phyloP scores from a whole-genome alignment of 257 asterid species.

The Striga asiatica region DNA sequence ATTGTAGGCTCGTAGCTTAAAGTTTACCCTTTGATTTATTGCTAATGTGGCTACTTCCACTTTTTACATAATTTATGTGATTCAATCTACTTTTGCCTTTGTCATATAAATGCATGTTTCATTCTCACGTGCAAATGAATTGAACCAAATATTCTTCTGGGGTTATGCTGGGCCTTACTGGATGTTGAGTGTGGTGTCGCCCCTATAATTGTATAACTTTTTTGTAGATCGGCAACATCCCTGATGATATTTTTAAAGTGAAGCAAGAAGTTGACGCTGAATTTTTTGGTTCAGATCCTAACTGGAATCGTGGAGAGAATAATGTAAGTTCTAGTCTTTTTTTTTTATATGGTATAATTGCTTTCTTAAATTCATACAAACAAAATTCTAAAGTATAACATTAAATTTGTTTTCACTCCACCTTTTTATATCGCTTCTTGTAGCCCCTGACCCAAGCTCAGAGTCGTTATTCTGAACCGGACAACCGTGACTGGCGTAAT shows the following conservation, averaged over 20 bases:
- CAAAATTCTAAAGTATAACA: too few species aligned
- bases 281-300: slow-evolving; percentile 66
- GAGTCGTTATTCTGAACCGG: slow-evolving; percentile 56
- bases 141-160: background rate
- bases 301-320: slow-evolving; percentile 55
- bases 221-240: slow-evolving; percentile 36
- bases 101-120: background rate
- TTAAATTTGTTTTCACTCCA: background rate
- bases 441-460: slow-evolving; percentile 28
- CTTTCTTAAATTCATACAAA: background rate
- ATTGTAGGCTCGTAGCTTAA: slow-evolving; percentile 5
- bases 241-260: slow-evolving; percentile 58
- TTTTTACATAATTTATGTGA: background rate
- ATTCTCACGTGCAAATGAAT: slow-evolving; percentile 5
- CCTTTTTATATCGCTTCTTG: background rate
- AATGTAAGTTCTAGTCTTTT: slow-evolving; percentile 34
- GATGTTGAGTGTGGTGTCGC: background rate
- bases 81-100: background rate
- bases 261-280: slow-evolving; percentile 80
- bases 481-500: slow-evolving; percentile 56
- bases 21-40: background rate
- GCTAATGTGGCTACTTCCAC: background rate
- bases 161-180: background rate
- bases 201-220: background rate
- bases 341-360: slow-evolving; percentile 2